These are phyloP conservation scores for Peronospora destructor DNA, from an alignment of 352 stramenopile species.

Conservation along the genomic window DNA sequence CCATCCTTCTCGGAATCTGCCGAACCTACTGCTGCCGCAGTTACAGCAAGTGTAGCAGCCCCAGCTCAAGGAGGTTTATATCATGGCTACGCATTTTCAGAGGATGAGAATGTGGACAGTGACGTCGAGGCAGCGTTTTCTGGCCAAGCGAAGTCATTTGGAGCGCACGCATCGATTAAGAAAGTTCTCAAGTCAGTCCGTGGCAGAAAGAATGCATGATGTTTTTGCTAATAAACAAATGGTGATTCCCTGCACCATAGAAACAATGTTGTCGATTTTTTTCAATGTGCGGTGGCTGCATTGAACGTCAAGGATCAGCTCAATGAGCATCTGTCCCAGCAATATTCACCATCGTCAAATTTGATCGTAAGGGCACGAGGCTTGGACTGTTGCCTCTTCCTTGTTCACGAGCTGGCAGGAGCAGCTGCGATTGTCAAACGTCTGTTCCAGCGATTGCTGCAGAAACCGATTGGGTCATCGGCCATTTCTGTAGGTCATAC, in stretches of 20 bases:
- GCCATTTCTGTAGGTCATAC: no score
- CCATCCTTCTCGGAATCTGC: slow-evolving; percentile 19
- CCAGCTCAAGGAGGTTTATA: slow-evolving; percentile 26
- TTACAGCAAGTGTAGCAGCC: slow-evolving; percentile 7
- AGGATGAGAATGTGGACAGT: slow-evolving; percentile 69
- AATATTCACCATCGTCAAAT: no score
- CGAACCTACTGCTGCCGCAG: slow-evolving; percentile 8
- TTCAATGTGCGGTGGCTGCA: not conserved
- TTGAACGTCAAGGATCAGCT: not conserved
- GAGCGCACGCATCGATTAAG: slow-evolving; percentile 37
- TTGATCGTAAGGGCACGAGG: no score
- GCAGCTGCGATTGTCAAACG: no score
- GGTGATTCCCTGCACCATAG: not conserved
- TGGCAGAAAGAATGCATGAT: slow-evolving; percentile 56
- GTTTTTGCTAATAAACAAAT: not conserved
- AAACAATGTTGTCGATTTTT: not conserved
- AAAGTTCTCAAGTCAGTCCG: slow-evolving; percentile 78
- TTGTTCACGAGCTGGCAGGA: no score
- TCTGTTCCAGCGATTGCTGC: no score
- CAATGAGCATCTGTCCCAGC: no score
- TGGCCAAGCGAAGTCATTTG: slow-evolving; percentile 18
- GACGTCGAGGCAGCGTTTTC: slow-evolving; percentile 48
- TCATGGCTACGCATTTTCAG: slow-evolving; percentile 73
- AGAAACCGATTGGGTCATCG: no score
- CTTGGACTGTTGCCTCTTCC: no score